Evolutionary conservation across 2,329 filamentous ascomycete species (phyloP), one percentile per base, ranked within the genome.

Genomic region (Mariannaea sp.): DNA sequence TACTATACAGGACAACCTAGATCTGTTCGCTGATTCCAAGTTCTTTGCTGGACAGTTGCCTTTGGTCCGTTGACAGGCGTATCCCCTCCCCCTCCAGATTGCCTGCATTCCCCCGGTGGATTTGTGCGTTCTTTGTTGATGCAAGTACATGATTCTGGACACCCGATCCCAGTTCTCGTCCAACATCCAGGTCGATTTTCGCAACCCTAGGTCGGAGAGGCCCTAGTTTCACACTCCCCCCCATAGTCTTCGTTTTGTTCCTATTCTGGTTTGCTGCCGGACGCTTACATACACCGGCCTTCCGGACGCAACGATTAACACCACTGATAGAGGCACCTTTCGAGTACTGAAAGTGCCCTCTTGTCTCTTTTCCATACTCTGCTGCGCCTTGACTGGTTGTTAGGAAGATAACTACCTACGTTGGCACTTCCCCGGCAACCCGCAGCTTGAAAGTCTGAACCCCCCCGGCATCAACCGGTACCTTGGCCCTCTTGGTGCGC

Each of bases 41-140:
- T 30, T 7, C n/a, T 36, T 44, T 10, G 48, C 56, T 57, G 56
- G 42, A 45, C 17, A 38, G 19, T 51, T 61, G 59, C 62, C 62
- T 53, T 65, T 65, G 61, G 59, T 63, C 62, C 59, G 59, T 59
- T 55, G 55, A 22, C 55, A 52, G 51, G 61, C 62, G 53, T 63
- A 50, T 62, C 58, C 61, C 52, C 50, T 48, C 39, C 43, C 39
- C 22, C 42, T 45, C 14, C n/a, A n/a, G n/a, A n/a, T n/a, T n/a
- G n/a, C n/a, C n/a, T n/a, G 14, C 9, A 24, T 33, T 27, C 6
- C 14, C 12, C 26, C 30, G 16, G 44, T 49, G 46, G 46, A 41
- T 49, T 49, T 26, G 26, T 32, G 41, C 42, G 36, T 41, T 33
- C 49, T 32, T 29, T 12, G 16, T 43, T 30, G 22, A 32, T 43